Evolutionary conservation across 169 alveolate species (phyloP).

Genomic region (Cryptosporidium viatorum): DNA sequence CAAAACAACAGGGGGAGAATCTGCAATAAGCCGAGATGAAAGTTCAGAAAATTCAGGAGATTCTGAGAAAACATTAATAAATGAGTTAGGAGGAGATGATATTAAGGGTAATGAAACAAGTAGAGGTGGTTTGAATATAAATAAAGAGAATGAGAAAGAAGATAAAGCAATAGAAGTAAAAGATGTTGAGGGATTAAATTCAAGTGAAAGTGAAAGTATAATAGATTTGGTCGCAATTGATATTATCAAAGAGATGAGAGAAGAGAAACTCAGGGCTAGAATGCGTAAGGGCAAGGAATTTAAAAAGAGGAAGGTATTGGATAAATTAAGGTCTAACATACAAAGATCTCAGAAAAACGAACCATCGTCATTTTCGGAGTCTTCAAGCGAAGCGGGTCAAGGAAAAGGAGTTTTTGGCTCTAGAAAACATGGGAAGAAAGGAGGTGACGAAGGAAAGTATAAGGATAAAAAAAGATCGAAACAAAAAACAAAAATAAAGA

Average conservation of each 20-base stretch:
- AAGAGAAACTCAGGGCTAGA: no score
- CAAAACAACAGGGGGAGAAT: neutral
- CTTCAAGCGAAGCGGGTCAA: neutral
- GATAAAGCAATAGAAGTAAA: neutral
- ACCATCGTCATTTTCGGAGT: neutral
- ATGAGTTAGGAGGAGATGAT: constrained; percentile 27
- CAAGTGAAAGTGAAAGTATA: no score
- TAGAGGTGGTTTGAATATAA: neutral
- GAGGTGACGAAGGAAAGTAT: neutral
- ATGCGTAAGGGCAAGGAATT: neutral
- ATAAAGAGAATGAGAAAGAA: neutral
- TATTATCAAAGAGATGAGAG: no score
- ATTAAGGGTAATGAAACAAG: neutral
- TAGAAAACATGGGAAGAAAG: neutral
- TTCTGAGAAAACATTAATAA: neutral
- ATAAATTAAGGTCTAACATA: neutral
- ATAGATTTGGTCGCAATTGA: no score
- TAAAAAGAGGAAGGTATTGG: neutral
- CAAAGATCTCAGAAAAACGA: neutral
- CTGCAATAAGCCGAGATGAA: neutral
- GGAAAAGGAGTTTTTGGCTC: neutral
- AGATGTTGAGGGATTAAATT: no score
- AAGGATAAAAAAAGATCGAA: no score
- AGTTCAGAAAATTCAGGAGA: neutral
- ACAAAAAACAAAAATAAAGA: neutral